phyloP scores from a whole-genome alignment of 2,329 filamentous ascomycete genomes.

The Phyllosticta citribraziliensis region DNA sequence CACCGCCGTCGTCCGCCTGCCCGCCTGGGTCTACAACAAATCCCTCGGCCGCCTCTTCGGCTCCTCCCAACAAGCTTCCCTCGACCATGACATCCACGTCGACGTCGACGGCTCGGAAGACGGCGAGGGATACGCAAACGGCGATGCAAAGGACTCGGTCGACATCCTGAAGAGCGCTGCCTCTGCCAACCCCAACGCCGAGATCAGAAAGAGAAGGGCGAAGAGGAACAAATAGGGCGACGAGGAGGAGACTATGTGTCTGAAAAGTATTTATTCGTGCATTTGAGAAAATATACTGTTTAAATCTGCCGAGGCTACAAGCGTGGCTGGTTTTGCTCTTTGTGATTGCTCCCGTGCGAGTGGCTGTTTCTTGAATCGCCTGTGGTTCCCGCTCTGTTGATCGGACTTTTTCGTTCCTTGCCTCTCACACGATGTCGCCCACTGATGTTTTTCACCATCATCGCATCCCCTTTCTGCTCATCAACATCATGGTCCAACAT shows the following conservation, averaged over 20 bases:
- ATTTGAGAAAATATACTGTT: neutral
- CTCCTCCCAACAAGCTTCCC: slow-evolving; percentile 20
- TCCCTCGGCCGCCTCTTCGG: slow-evolving; percentile 34
- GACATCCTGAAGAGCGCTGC: slow-evolving; percentile 31
- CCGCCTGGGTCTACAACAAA: slow-evolving; percentile 58
- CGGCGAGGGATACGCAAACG: neutral
- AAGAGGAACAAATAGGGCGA: neutral
- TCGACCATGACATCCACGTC: slow-evolving; percentile 26
- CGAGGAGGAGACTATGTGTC: neutral
- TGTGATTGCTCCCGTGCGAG: neutral
- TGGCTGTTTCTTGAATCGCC: too few relatives aligned
- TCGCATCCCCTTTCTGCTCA: too few relatives aligned
- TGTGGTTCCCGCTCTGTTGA: too few relatives aligned
- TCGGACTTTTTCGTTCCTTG: too few relatives aligned
- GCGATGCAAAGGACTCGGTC: slow-evolving; percentile 17
- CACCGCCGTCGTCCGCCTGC: slow-evolving; percentile 72
- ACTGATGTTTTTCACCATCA: too few relatives aligned
- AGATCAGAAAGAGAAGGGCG: slow-evolving; percentile 32
- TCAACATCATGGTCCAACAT: too few relatives aligned
- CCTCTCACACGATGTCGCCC: too few relatives aligned
- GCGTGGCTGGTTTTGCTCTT: neutral
- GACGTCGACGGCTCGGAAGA: slow-evolving; percentile 21
- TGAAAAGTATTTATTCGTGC: neutral
- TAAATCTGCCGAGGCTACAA: neutral
- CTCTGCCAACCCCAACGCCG: slow-evolving; percentile 35